Base-by-base conservation (phyloP, 2,329 filamentous ascomycete genomes). In the Pyricularia sp. region DNA sequence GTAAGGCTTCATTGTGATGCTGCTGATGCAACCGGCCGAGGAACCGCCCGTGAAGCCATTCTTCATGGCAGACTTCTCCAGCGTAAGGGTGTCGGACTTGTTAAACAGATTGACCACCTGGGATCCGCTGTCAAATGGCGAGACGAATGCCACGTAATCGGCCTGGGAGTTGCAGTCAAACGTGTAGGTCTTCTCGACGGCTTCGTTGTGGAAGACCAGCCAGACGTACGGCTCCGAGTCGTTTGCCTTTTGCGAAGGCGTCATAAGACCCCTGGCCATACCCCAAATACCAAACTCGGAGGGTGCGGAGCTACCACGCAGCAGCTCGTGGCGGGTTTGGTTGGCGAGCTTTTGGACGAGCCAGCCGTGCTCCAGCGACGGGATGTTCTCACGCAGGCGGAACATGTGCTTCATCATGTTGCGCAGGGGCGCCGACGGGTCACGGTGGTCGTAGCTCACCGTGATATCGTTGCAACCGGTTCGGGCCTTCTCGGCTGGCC, bases 361-460 rank as follows among this genome's bases (percentile, higher is more conserved):
- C 55, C 55, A 59, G 6, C 55, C 55, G 55, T 31, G 26, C 55
- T 59, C 55, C 5, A 59, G 55, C 10, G 55, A 59, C 1, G 24
- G 24, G 22, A 59, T 59, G 12, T 59, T 6, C 1, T 59, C 55
- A 13, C 55, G 55, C 22, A 59, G 24, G 2, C 22, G 55, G 55
- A 59, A 59, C 55, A 59, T 59, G 26, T 59, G 55, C 55, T 28
- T 59, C 55, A 59, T 59, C 55, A 59, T 59, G 55, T 59, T 59
- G 55, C 55, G 55, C 10, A 59, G 24, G 5, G 55, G 55, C 0
- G 55, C 55, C 26, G 55, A 59, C 9, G 55, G 55, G 26, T 59
- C 55, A 4, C 55, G 55, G 55, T 59, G 55, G 55, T 59, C 55
- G 24, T 30, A 31, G 55, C 55, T 59, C 12, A 59, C 55, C 1